These are phyloP conservation scores for Neofusicoccum laricinum DNA, from an alignment of 2,329 filamentous ascomycete species.

Conservation along the genomic window DNA sequence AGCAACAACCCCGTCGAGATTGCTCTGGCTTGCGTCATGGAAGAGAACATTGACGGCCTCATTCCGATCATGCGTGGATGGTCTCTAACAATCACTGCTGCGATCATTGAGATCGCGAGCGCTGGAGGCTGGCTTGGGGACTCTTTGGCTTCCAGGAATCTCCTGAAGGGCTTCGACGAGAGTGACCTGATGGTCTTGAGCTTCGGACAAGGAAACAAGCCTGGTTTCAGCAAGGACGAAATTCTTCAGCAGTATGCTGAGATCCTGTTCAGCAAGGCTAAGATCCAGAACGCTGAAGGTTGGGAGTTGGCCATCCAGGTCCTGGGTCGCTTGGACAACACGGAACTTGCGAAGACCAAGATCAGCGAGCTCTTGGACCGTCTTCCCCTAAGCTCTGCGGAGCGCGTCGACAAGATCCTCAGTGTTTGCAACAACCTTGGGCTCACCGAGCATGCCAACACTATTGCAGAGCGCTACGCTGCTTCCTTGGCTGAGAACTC, in stretches of 20 bases:
- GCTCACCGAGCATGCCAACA: slow-evolving; percentile 74
- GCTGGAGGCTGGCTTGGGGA: slow-evolving; percentile 73
- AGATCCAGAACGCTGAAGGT: slow-evolving; percentile 19
- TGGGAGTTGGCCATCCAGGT: slow-evolving; percentile 89
- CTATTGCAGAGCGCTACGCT: slow-evolving; percentile 83
- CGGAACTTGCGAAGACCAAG: slow-evolving; percentile 66
- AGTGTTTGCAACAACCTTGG: slow-evolving; percentile 73
- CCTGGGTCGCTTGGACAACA: slow-evolving; percentile 75
- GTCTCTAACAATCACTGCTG: slow-evolving; percentile 75
- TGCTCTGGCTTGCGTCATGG: slow-evolving; percentile 75
- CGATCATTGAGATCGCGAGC: slow-evolving; percentile 80
- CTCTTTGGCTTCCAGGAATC: slow-evolving; percentile 48
- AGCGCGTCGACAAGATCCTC: slow-evolving; percentile 79
- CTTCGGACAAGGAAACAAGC: slow-evolving; percentile 56
- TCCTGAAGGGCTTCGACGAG: slow-evolving; percentile 70
- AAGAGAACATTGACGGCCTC: slow-evolving; percentile 75
- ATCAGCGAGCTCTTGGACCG: slow-evolving; percentile 71
- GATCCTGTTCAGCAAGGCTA: slow-evolving; percentile 49
- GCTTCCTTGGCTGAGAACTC: slow-evolving; percentile 70
- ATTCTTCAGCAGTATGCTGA: slow-evolving; percentile 75
- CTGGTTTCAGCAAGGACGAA: slow-evolving; percentile 72
- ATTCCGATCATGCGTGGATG: slow-evolving; percentile 72
- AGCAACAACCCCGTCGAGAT: slow-evolving; percentile 74
- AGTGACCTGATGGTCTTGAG: slow-evolving; percentile 84
- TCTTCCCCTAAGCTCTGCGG: slow-evolving; percentile 67